Conservation (phyloP, 2,329 filamentous ascomycete genomes). For the Epichloe gansuensis region DNA sequence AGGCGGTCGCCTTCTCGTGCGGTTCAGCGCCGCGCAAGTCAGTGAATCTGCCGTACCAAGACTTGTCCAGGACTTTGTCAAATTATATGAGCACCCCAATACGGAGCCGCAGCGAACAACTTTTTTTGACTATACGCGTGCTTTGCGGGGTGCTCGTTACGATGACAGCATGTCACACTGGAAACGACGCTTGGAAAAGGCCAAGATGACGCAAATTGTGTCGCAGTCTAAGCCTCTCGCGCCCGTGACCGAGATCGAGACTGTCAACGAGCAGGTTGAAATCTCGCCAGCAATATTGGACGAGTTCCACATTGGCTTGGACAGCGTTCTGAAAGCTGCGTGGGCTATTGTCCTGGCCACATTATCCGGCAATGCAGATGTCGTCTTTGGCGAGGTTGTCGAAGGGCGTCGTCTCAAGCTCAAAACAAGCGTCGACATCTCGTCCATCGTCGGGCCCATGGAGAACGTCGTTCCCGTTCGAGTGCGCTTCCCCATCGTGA, state of each 20-base stretch:
- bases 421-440: slow-evolving; percentile 40
- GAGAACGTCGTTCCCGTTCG: slow-evolving; percentile 37
- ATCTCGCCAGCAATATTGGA: slow-evolving; percentile 23
- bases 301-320: slow-evolving; percentile 33
- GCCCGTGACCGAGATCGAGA: slow-evolving; percentile 26
- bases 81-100: slow-evolving; percentile 29
- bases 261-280: slow-evolving; percentile 26
- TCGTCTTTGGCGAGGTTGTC: slow-evolving; percentile 43
- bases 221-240: slow-evolving; percentile 28
- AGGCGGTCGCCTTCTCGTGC: slow-evolving; percentile 33
- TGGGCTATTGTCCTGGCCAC: slow-evolving; percentile 44
- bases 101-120: slow-evolving; percentile 24
- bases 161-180: slow-evolving; percentile 32
- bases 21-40: slow-evolving; percentile 36
- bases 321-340: slow-evolving; percentile 42
- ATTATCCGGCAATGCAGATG: slow-evolving; percentile 33
- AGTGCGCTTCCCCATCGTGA: slow-evolving; percentile 29
- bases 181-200: slow-evolving; percentile 30
- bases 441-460: slow-evolving; percentile 33
- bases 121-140: slow-evolving; percentile 36
- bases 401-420: slow-evolving; percentile 33
- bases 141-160: slow-evolving; percentile 22
- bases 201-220: slow-evolving; percentile 33
- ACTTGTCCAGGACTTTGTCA: slow-evolving; percentile 34
- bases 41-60: slow-evolving; percentile 32